Evolutionary conservation across 2,329 filamentous ascomycete genomes (phyloP).

Genomic region (Verticillium longisporum): DNA sequence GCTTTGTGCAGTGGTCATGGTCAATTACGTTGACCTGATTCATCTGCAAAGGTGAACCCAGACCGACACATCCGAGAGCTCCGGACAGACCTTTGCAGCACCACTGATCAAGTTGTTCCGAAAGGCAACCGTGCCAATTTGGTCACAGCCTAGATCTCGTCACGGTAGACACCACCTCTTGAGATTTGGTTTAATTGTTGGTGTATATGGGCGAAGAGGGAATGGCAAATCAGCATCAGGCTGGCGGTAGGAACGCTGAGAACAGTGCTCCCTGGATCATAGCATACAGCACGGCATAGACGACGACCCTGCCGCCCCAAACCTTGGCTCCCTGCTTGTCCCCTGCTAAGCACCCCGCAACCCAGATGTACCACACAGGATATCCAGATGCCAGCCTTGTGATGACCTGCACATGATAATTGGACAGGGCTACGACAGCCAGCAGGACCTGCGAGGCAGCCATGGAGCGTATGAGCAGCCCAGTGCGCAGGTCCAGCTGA

Average conservation of each 20-base stretch:
- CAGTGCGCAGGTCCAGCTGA: conserved; percentile 12
- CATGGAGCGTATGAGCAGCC: conserved; percentile 43
- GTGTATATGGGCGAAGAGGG: no score
- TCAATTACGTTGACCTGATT: no score
- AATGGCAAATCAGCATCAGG: conserved; percentile 38
- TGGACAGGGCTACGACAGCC: conserved; percentile 64
- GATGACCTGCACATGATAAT: conserved; percentile 91
- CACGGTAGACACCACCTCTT: not conserved
- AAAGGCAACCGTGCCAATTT: no score
- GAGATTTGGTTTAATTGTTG: not conserved
- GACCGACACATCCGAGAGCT: no score
- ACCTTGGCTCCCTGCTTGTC: conserved; percentile 18
- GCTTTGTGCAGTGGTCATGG: no score
- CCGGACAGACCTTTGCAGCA: no score
- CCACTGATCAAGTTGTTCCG: no score
- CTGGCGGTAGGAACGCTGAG: conserved; percentile 86
- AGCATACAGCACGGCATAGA: conserved; percentile 75
- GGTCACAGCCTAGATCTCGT: no score
- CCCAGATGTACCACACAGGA: conserved; percentile 81
- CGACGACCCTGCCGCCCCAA: conserved; percentile 37
- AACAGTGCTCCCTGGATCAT: conserved; percentile 78
- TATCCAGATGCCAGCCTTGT: conserved; percentile 84
- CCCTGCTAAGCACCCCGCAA: conserved; percentile 46
- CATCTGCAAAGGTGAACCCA: no score
- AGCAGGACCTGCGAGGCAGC: conserved; percentile 69